These are phyloP conservation scores for Penicillium decumbens DNA, from an alignment of 2,329 filamentous ascomycete species.

Conservation along the genomic window DNA sequence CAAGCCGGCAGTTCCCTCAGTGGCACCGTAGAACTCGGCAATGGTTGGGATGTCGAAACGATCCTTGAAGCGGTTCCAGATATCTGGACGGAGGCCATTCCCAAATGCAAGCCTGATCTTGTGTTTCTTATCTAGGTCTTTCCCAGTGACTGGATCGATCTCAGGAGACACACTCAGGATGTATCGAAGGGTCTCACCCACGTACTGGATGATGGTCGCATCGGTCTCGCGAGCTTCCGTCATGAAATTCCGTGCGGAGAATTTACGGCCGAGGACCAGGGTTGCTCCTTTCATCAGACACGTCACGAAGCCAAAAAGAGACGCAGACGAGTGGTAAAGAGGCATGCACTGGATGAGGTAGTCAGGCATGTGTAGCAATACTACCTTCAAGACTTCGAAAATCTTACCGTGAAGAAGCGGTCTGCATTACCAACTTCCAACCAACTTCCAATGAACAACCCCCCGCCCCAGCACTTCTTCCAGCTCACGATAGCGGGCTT, in stretches of 20 bases:
- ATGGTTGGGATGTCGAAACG: constrained; percentile 71
- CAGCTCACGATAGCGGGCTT: constrained; percentile 75
- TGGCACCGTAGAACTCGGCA: constrained; percentile 76
- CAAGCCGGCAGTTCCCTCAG: constrained; percentile 63
- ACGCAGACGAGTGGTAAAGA: constrained; percentile 77
- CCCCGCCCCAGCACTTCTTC: constrained; percentile 57
- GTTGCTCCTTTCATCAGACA: constrained; percentile 60
- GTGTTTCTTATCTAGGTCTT: constrained; percentile 67
- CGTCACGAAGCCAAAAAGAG: constrained; percentile 62
- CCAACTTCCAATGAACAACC: constrained; percentile 52
- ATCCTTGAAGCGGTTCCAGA: constrained; percentile 78
- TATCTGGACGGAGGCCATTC: constrained; percentile 78
- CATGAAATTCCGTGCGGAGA: constrained; percentile 75
- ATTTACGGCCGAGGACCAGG: constrained; percentile 68
- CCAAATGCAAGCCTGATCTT: constrained; percentile 71
- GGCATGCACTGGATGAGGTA: constrained; percentile 65
- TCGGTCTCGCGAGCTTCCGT: constrained; percentile 64
- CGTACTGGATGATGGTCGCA: constrained; percentile 78
- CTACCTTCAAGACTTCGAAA: not conserved
- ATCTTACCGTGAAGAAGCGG: constrained; percentile 66
- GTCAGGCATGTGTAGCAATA: not conserved
- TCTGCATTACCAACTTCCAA: constrained; percentile 59
- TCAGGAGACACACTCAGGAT: constrained; percentile 63
- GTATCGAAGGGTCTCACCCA: constrained; percentile 82
- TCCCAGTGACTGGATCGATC: constrained; percentile 59